Base-by-base conservation (phyloP, 202 grass and related monocot genomes). In the Zizania palustris region DNA sequence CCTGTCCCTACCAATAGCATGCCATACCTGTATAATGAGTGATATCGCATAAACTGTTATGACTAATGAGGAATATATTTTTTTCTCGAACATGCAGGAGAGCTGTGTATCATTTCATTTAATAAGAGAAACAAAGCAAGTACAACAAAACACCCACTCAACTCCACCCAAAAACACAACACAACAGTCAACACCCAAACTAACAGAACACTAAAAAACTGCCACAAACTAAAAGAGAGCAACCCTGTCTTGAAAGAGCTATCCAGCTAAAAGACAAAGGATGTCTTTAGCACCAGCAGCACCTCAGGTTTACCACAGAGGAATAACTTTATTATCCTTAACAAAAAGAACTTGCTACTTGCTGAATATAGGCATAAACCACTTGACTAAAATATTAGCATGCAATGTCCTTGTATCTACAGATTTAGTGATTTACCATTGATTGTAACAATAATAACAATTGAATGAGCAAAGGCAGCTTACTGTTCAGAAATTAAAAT, bases 1-100 rank as follows among this genome's bases (percentile, higher is more conserved):
- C 78, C 79, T 92, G 74, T 98, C 89, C 83, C 74, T 92, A 73
- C 85, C 83, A 85, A 98, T 65, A 74, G 96, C 87, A 85, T 95
- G 89, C 96, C 96, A 98, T 77, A 98, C 87, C 96, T 98, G 80
- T 49, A 87, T 79, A 65, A 86, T 65, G 38, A 82, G 37, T 72
- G 63, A 77, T 13, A 77, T 59, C 41, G 54, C 41, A 73, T 13
- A 66, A 76, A 35, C 46, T 59, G 16, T 67, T 51, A 58, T 71
- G 15, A 75, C 33, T 38, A 63, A 84, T 16, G 38, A 64, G 22
- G 8, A 45, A 19, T 43, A 84, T 43, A 84, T 14, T 13, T 15
- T 28, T 28, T 28, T 28, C 28, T 28, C 28, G 28, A 28, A 28
- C 28, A 28, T 2, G 28, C 28, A 28, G 28, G 28, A 28, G 28